Conservation (phyloP, 768 basidiomycete genomes). For the Pulveroboletus sp. region DNA sequence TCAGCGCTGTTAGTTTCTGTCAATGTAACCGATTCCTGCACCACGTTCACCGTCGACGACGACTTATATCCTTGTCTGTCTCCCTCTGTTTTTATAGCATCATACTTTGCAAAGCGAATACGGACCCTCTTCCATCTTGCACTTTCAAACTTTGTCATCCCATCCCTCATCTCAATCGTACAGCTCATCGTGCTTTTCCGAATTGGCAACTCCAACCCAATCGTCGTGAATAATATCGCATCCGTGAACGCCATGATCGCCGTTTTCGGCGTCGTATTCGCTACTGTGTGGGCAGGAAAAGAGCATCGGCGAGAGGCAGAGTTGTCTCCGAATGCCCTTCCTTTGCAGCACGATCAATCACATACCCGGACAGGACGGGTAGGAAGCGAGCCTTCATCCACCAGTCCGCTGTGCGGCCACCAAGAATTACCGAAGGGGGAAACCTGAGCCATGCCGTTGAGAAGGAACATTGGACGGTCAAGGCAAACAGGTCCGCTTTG, state of each 20-base stretch:
- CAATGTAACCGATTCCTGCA: neutral
- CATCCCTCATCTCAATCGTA: constrained; percentile 23
- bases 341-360: neutral
- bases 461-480: no score
- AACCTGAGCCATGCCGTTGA: no score
- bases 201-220: neutral
- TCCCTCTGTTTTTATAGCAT: constrained; percentile 1
- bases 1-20: neutral
- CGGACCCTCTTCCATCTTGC: constrained; percentile 21
- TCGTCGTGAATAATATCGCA: neutral
- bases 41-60: neutral
- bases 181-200: constrained; percentile 22
- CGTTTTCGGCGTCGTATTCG: constrained; percentile 11
- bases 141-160: constrained; percentile 26
- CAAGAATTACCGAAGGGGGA: neutral
- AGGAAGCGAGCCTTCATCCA: neutral
- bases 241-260: constrained; percentile 4
- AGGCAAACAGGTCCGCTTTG: no score
- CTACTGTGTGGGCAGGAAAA: constrained; percentile 10
- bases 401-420: neutral
- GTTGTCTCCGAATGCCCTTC: neutral
- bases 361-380: neutral
- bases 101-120: constrained; percentile 8
- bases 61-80: neutral
- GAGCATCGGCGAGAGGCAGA: constrained; percentile 1